Evolutionary conservation across 2,329 filamentous ascomycete species (phyloP), one percentile per base, ranked within the genome.

Genomic region (Chaetomium sp.): DNA sequence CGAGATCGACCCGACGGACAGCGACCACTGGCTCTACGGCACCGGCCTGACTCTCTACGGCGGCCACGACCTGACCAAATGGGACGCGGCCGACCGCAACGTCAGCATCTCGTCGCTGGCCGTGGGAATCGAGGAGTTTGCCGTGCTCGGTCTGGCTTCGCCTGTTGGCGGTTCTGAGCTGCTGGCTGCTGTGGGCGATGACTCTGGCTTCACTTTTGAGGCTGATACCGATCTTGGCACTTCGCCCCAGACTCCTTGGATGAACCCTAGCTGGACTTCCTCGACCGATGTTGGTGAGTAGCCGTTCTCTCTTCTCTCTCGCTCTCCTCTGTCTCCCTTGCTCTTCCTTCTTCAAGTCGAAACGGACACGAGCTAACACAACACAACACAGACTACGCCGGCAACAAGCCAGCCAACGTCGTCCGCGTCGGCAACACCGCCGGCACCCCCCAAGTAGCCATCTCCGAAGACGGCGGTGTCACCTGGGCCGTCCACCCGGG

Each of bases 1-100:
- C 6, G 78, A 78, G 27, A 84, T 84, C 49, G 72, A 84, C 62
- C 81, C 81, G 0, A 72, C 76, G 33, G 79, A 84, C 61, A 81
- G 78, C 54, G 73, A 82, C 62, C 80, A 82, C 64, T 83, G 79
- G 78, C 68, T 83, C 0, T 84, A 84, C 55, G 79, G 77, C n/a
- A 84, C 81, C 0, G 80, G 81, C 11, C 66, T 71, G 19, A 68
- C 67, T 0, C 49, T 69, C 3, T 68, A 60, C 47, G 67, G 68
- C 4, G 77, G 79, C 1, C 75, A 76, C 51, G 78, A 82, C 56
- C 67, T 82, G n/a, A 76, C 75, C 0, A 77, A 76, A 11, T 82
- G 79, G 79, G 79, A 81, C 54, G 72, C 72, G 0, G 49, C 34
- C 9, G 65, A 62, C 2, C 71, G 72, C 57, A 79, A 78, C 52